Conservation (phyloP, 768 basidiomycete species). For the Boletus coccyginus region DNA sequence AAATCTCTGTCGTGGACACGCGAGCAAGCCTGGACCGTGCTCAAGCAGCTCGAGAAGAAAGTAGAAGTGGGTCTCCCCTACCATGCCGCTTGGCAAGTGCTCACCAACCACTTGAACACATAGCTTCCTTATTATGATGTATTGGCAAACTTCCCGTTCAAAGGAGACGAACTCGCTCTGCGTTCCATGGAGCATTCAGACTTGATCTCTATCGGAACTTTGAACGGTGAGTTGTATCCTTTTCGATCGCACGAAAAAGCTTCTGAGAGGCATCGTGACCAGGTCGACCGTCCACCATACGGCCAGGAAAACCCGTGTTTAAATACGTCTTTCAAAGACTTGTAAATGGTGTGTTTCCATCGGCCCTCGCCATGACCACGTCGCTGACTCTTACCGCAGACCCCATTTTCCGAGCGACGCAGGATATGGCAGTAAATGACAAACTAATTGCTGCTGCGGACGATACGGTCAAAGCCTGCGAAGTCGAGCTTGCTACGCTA, state of each 20-base stretch:
- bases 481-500: conserved; percentile 70
- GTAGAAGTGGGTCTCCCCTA: conserved; percentile 49
- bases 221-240: conserved; percentile 51
- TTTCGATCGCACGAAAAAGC: neutral
- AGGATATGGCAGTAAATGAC: conserved; percentile 80
- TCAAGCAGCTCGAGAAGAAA: conserved; percentile 67
- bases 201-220: conserved; percentile 75
- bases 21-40: conserved; percentile 84
- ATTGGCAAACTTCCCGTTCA: conserved; percentile 83
- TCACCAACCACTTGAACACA: neutral
- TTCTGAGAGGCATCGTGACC: neutral
- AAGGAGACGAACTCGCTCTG: conserved; percentile 80
- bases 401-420: conserved; percentile 71
- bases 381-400: conserved; percentile 43
- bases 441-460: conserved; percentile 60
- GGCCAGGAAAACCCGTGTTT: conserved; percentile 90
- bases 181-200: conserved; percentile 87
- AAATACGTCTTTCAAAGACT: conserved; percentile 81
- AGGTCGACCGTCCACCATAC: conserved; percentile 83
- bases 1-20: conserved; percentile 80
- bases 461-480: conserved; percentile 62
- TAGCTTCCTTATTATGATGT: conserved; percentile 82
- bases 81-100: conserved; percentile 14
- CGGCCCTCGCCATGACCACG: neutral
- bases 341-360: conserved; percentile 55